Evolutionary conservation across 805 yeast genomes (phyloP), one percentile per base, ranked within the genome.

Genomic region (Metschnikowia borealis): DNA sequence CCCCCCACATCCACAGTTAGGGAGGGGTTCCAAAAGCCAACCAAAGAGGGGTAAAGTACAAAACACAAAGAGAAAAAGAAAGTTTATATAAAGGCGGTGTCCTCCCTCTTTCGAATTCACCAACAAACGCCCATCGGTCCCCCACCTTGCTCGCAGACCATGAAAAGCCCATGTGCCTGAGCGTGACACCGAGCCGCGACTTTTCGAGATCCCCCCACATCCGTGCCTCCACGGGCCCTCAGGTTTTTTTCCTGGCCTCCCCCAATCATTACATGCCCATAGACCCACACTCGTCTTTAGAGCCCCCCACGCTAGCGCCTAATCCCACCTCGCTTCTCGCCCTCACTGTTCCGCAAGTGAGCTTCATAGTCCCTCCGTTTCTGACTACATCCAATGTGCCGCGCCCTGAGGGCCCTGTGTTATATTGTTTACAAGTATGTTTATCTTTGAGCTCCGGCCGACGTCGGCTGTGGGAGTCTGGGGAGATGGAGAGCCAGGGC

Each of bases 401-500:
- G 29, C 38, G 45, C 45, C 45, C 26, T 15, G 23, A 20, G 45
- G 37, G 37, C 38, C 13, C 45, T 42, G 33, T 42, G 45, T 42
- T 42, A 42, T 42, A 42, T n/a, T 42, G 45, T 42, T 42, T 32
- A 42, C 45, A 42, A 42, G 45, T 42, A 42, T 42, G 45, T 42
- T 33, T 32, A 42, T 34, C 15, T 41, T 20, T 15, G 34, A n/a
- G 18, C 11, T n/a, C 7, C 41, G n/a, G n/a, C 45, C 32, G 37
- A 42, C 45, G 21, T 15, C 8, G 21, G 44, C 15, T 31, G 2
- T 11, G 13, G 36, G 34, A 6, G 38, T 26, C 29, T 26, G 11
- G 11, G 29, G 29, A 26, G 29, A 26, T 26, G 11, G 29, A 26
- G 13, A 26, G 11, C 29, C 3, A 8, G 11, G 29, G 11, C 5